A percentile compares a stretch with the other conserved stretches of the same genome.
Conservation (phyloP, 1,284 basidiomycete species). For the Leccinum fuscescens region DNA sequence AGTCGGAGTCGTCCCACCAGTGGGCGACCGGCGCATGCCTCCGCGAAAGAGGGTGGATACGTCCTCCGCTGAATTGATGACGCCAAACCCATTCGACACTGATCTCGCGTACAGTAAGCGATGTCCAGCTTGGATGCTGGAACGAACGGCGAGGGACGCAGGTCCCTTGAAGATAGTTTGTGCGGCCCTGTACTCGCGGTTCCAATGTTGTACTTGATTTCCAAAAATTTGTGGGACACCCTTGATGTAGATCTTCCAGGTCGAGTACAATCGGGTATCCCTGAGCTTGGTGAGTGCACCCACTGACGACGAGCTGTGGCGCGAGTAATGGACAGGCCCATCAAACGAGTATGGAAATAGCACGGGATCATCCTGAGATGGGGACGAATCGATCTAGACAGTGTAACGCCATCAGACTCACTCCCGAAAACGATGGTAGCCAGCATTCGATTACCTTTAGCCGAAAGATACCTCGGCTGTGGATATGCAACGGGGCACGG, state of each 20-base stretch:
- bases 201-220: constrained; percentile 64
- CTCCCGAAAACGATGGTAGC: not conserved
- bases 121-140: constrained; percentile 68
- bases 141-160: constrained; percentile 57
- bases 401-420: constrained; percentile 18
- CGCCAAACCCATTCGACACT: constrained; percentile 60
- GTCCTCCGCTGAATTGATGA: constrained; percentile 48
- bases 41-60: constrained; percentile 52
- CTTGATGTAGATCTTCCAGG: constrained; percentile 73
- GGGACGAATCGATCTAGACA: constrained; percentile 41
- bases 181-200: constrained; percentile 61
- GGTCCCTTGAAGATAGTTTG: constrained; percentile 69
- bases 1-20: constrained; percentile 15
- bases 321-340: constrained; percentile 68
- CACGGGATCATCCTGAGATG: constrained; percentile 38
- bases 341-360: constrained; percentile 61
- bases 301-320: constrained; percentile 66
- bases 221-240: constrained; percentile 60
- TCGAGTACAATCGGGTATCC: constrained; percentile 68
- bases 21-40: constrained; percentile 29
- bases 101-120: constrained; percentile 71
- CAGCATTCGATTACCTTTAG: constrained; percentile 48
- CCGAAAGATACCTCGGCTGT: constrained; percentile 61
- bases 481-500: constrained; percentile 47
- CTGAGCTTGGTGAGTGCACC: constrained; percentile 60